A percentile compares a stretch with the other conserved stretches of the same genome.
These are phyloP conservation scores for Russula brevipes DNA, from an alignment of 768 basidiomycete genomes.

Conservation along the genomic window DNA sequence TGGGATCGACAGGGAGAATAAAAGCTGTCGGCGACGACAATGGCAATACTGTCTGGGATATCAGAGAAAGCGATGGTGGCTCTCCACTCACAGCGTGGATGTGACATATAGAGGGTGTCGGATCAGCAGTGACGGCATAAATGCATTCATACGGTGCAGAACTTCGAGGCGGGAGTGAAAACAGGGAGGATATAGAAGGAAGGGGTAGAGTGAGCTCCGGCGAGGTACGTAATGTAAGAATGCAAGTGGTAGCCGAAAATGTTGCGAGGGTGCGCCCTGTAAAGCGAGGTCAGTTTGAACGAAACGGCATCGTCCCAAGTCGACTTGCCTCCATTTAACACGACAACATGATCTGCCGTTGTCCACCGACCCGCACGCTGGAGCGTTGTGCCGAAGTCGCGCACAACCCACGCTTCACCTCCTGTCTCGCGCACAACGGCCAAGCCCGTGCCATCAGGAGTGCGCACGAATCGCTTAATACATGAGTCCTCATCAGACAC, in stretches of 20 bases:
- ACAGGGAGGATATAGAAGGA: constrained; percentile 53
- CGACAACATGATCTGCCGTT: constrained; percentile 60
- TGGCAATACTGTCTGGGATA: constrained; percentile 50
- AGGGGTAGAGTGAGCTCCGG: constrained; percentile 42
- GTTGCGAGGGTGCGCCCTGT: constrained; percentile 54
- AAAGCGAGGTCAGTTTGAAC: constrained; percentile 11
- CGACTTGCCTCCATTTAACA: constrained; percentile 56
- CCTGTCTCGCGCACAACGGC: constrained; percentile 56
- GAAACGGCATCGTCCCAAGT: neutral
- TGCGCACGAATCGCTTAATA: constrained; percentile 63
- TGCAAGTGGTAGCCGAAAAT: constrained; percentile 45
- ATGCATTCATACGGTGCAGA: constrained; percentile 48
- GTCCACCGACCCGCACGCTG: constrained; percentile 48
- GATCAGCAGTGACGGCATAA: constrained; percentile 60
- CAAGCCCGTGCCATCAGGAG: constrained; percentile 73
- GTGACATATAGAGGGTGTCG: constrained; percentile 46
- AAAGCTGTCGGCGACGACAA: constrained; percentile 38
- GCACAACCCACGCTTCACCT: constrained; percentile 61
- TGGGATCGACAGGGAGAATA: constrained; percentile 79
- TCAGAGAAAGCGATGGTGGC: constrained; percentile 39
- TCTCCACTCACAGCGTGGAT: constrained; percentile 41
- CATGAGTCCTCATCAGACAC: constrained; percentile 19
- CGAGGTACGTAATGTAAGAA: constrained; percentile 50
- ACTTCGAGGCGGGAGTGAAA: constrained; percentile 48
- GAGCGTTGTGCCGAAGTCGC: constrained; percentile 44